phyloP scores from a whole-genome alignment of 2,329 filamentous ascomycete species.

The Diaporthe amygdali region DNA sequence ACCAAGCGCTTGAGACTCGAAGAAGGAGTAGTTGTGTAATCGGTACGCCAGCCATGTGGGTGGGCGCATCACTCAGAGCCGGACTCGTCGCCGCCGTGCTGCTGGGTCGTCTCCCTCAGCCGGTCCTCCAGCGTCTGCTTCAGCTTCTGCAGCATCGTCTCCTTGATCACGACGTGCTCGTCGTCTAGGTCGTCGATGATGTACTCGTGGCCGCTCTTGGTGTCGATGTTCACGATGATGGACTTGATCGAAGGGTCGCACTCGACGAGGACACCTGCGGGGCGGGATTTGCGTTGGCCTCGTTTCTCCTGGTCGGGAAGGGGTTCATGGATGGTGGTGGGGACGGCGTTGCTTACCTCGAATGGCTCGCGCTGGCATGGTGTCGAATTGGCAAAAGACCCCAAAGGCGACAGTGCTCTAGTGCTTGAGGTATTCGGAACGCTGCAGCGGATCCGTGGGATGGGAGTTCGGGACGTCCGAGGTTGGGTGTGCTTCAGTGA shows the following conservation, averaged over 20 bases:
- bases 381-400: conserved; percentile 29
- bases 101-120: conserved; percentile 51
- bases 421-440: not conserved
- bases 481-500: not conserved
- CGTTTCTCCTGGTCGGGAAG: not conserved
- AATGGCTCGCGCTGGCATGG: conserved; percentile 60
- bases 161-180: conserved; percentile 75
- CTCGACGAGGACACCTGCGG: conserved; percentile 73
- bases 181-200: conserved; percentile 85
- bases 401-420: not conserved
- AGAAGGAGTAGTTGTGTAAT: not conserved
- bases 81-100: conserved; percentile 56
- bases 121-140: conserved; percentile 70
- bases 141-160: conserved; percentile 70
- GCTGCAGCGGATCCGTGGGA: not conserved
- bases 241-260: conserved; percentile 89
- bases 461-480: not conserved
- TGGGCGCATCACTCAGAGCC: conserved; percentile 48
- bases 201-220: conserved; percentile 71
- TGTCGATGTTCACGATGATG: conserved; percentile 81
- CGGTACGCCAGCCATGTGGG: not conserved
- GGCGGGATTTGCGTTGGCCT: conserved; percentile 22
- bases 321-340: not conserved
- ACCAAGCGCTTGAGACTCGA: not conserved
- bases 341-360: conserved; percentile 47